Evolutionary conservation across 2,329 filamentous ascomycete species (phyloP), one percentile per base, ranked within the genome.

Genomic region (Paecilomyces sp.): DNA sequence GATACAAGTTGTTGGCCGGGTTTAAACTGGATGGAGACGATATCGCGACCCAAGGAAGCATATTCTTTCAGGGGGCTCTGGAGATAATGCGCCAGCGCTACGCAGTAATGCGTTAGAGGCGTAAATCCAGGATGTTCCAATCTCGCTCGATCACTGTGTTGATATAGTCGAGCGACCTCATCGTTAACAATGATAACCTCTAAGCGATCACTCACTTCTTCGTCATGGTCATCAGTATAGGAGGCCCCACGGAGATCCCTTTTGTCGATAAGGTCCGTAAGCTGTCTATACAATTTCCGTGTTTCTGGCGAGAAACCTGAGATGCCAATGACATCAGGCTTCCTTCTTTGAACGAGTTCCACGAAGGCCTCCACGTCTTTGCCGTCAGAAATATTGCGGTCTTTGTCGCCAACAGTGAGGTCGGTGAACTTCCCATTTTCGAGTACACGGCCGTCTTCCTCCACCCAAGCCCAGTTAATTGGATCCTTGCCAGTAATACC

Each of bases 1-100:
- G 92, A 89, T 13, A 99, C 82, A 31, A 97, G 84, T 62, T 92
- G 89, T 73, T 99, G 94, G 67, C 92, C 92, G 3, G 90, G 86
- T 67, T 97, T 92, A 75, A 97, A 97, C 22, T 87, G 85, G 61
- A 99, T 83, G 1, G 93, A 96, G 12, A 88, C 80, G 61, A 97
- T 86, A 70, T 97, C 92, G 67, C 89, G 90, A 58, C 92, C 92
- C 54, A 99, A 83, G 1, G 92, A 91, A 11, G 93, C 94, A 73
- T 99, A 99, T 73, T 99, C 92, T 76, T 96, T 94, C 78, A 99
- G 85, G 0, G 94, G 94, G 69, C 93, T 95, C 74, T 99, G 94
- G 74, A 99, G 83, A 74, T 97, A 99, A 62, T 89, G 88, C 22
- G 90, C 93, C 47, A 99, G 79, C 30, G 88, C 92, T 65, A 96